phyloP scores from a whole-genome alignment of 2,329 filamentous ascomycete species.

The Colletotrichum sp. region DNA sequence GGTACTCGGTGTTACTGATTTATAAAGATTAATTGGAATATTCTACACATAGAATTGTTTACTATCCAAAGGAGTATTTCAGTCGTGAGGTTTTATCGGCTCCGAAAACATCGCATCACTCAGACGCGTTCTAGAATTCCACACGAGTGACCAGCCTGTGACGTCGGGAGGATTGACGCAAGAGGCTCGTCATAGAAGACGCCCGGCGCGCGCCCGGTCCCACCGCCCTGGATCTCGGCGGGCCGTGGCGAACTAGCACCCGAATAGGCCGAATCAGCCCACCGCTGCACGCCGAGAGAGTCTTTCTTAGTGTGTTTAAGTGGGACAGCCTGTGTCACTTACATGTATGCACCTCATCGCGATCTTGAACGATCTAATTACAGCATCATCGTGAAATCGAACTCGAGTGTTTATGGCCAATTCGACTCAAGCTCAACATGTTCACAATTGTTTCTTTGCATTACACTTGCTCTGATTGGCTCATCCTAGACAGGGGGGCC shows the following conservation, averaged over 20 bases:
- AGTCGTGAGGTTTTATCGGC: background rate
- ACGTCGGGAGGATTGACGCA: constrained; percentile 20
- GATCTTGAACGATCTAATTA: background rate
- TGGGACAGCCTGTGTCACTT: too few species aligned
- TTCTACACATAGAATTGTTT: background rate
- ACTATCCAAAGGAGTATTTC: too few species aligned
- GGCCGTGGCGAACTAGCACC: background rate
- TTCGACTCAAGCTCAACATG: background rate
- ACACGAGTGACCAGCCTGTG: background rate
- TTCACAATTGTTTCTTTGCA: background rate
- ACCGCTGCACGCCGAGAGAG: background rate
- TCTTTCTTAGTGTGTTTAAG: background rate
- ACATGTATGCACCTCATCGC: background rate
- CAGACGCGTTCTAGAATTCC: background rate
- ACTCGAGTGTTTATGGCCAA: too few species aligned
- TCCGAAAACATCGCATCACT: background rate
- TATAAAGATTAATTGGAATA: fast-evolving
- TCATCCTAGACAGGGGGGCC: background rate
- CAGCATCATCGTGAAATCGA: background rate
- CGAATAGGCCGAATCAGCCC: background rate
- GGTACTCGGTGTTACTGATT: fast-evolving
- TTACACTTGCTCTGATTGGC: background rate
- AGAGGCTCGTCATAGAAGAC: constrained; percentile 12
- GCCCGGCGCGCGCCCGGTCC: background rate
- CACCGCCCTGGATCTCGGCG: background rate